Base-by-base conservation (phyloP, 441 rosid genomes). In the Euphorbia celastroides region DNA sequence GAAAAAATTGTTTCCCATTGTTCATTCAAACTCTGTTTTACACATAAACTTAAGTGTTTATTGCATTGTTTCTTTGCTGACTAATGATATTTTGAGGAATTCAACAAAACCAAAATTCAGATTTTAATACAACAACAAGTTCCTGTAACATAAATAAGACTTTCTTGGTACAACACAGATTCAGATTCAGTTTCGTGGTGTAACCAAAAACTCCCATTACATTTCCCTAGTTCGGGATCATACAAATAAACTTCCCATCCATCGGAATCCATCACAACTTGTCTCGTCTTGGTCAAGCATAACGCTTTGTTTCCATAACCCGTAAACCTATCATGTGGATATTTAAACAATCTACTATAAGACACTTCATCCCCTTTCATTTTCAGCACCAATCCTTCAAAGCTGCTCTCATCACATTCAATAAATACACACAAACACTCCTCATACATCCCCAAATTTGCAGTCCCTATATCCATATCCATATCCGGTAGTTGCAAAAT, bases 261-360 rank as follows among this genome's bases (percentile, higher is more conserved):
- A 46, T 58, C 63, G 22, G 25, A 67, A 20, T 58, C 64, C 55
- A 67, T 25, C 7, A 67, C 20, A 67, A 46, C 31, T 41, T 56
- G 26, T 28, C 23, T 64, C 12, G 44, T 58, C 22, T 46, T 20
- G 13, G 71, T 58, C 25, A 58, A 20, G 30, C 48, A 67, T n/a
- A 30, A 20, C 11, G 64, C 46, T 14, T 9, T 23, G 16, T 60
- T 25, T 28, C 26, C 6, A 42, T 68, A 60, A n/a, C 34, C 57
- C 9, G 31, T 25, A n/a, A 34, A 69, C 5, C 41, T 25, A 25
- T 68, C 27, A 48, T 38, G 27, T 11, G 52, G 66, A 13, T 50
- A 27, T n/a, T 50, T 31, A 19, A 51, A 67, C 16, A 46, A 17
- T 60, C 60, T 51, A 10, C n/a, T 60, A 20, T 19, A 17, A 60